A percentile compares a stretch with the other conserved stretches of the same genome.
phyloP scores from a whole-genome alignment of 306 rosid genomes.

The Nissolia schottii region DNA sequence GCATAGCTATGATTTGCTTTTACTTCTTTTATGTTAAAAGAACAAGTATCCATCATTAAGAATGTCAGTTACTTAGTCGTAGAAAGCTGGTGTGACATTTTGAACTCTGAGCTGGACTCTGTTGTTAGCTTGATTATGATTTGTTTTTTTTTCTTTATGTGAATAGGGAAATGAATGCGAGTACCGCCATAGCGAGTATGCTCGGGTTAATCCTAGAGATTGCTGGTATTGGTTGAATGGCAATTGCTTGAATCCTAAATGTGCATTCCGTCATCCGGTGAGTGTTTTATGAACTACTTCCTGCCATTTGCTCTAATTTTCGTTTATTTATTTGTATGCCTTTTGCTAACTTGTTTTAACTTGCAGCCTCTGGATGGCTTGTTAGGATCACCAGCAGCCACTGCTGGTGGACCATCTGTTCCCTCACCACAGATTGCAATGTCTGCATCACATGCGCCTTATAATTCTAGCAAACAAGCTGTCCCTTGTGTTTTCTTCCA shows the following conservation, averaged over 20 bases:
- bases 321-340: not conserved
- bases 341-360: constrained; percentile 27
- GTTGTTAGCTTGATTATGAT: constrained; percentile 1
- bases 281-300: constrained; percentile 27
- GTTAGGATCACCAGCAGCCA: constrained; percentile 62
- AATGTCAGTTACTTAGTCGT: not conserved
- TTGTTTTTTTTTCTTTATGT: constrained; percentile 20
- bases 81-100: not conserved
- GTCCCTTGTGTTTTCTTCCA: constrained; percentile 91
- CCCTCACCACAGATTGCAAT: constrained; percentile 41
- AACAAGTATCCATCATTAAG: not conserved
- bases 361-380: constrained; percentile 85
- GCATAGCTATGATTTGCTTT: not conserved
- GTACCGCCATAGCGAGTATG: constrained; percentile 94
- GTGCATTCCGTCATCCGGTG: constrained; percentile 94
- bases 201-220: constrained; percentile 92
- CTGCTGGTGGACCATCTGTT: constrained; percentile 50
- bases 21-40: not conserved
- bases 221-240: constrained; percentile 97
- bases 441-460: constrained; percentile 42
- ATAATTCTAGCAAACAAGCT: constrained; percentile 57
- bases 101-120: not conserved
- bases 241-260: constrained; percentile 88
- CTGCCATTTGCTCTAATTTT: not conserved
- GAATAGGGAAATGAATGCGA: constrained; percentile 91